phyloP scores from a whole-genome alignment of 352 stramenopile species.

The Phytophthora rubi region DNA sequence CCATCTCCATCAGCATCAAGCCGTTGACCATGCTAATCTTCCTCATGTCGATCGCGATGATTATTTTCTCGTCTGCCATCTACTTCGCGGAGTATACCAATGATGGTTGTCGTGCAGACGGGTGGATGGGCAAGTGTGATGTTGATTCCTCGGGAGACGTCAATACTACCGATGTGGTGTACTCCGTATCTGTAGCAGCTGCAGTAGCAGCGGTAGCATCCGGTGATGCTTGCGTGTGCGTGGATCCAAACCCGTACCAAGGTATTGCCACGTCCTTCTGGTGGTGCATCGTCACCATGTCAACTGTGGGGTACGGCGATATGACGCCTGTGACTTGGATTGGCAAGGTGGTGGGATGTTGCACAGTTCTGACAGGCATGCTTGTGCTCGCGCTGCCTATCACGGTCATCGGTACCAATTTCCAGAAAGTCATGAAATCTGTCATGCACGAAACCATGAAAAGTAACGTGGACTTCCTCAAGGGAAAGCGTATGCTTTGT shows the following conservation, averaged over 20 bases:
- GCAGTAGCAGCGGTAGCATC: slow-evolving; percentile 28
- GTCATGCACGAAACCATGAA: slow-evolving; percentile 83
- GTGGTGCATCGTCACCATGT: slow-evolving; percentile 94
- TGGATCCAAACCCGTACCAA: slow-evolving; percentile 85
- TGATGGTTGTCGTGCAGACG: slow-evolving; percentile 63
- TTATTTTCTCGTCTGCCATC: slow-evolving; percentile 86
- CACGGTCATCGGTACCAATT: slow-evolving; percentile 90
- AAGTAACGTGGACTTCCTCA: slow-evolving; percentile 77
- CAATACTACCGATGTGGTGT: slow-evolving; percentile 17
- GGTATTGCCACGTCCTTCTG: slow-evolving; percentile 86
- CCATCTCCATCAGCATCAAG: slow-evolving; percentile 77
- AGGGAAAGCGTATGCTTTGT: slow-evolving; percentile 73
- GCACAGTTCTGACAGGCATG: slow-evolving; percentile 83
- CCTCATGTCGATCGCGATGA: slow-evolving; percentile 85
- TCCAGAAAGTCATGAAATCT: slow-evolving; percentile 87
- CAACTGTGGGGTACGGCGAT: slow-evolving; percentile 90
- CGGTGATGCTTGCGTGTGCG: slow-evolving; percentile 47
- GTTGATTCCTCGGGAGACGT: slow-evolving; percentile 15
- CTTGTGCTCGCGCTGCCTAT: slow-evolving; percentile 90
- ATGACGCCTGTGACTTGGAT: slow-evolving; percentile 78
- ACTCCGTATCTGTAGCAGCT: slow-evolving; percentile 33
- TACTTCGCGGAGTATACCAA: slow-evolving; percentile 83
- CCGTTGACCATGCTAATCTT: slow-evolving; percentile 89
- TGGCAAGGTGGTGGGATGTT: slow-evolving; percentile 77
- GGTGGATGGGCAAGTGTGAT: slow-evolving; percentile 64